Evolutionary conservation across 2,329 filamentous ascomycete genomes (phyloP), one percentile per base, ranked within the genome.

Genomic region (Exutisphaerella laricina): DNA sequence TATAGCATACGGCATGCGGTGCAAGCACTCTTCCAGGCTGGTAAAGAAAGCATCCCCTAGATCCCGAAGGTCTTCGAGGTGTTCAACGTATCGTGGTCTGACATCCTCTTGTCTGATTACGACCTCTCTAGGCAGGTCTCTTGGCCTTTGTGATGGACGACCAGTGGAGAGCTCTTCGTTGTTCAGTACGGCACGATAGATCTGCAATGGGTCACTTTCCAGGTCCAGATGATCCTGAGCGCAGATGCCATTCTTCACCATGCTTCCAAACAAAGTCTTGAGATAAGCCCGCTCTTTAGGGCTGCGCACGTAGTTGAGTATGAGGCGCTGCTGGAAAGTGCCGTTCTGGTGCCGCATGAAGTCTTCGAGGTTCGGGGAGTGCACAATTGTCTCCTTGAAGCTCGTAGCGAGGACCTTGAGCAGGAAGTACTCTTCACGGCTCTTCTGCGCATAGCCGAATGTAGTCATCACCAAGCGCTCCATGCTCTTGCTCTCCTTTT

Each of bases 51-150:
- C 88, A 60, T 97, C 88, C 39, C 86, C 88, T 53, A 98, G 92
- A 63, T 97, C 92, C 39, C 92, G 79, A 41, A 98, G 79, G 60
- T 97, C 90, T 57, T 94, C 85, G 32, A 98, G 74, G 61, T 98
- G 88, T 58, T 92, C 85, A 45, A 98, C 94, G 63, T 98, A 98
- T 18, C 89, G 82, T 47, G 85, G 82, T 57, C 90, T 80, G 1
- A 92, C 97, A 66, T 98, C 92, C 1, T 84, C 84, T 59, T 98
- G 92, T 55, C 89, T 84, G 63, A 98, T 96, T n/a, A 92, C 92
- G 55, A 94, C 76, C 62, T 98, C 92, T 49, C 89, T 80, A 1
- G 88, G 84, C 23, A 98, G 83, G 54, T 96, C 88, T 10, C 87
- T 79, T 23, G 82, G 85, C 49, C 92, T 78, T 37, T 78, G 78